Conservation (phyloP, 192 early-diverging fungal species). For the Rhizophagus clarus region DNA sequence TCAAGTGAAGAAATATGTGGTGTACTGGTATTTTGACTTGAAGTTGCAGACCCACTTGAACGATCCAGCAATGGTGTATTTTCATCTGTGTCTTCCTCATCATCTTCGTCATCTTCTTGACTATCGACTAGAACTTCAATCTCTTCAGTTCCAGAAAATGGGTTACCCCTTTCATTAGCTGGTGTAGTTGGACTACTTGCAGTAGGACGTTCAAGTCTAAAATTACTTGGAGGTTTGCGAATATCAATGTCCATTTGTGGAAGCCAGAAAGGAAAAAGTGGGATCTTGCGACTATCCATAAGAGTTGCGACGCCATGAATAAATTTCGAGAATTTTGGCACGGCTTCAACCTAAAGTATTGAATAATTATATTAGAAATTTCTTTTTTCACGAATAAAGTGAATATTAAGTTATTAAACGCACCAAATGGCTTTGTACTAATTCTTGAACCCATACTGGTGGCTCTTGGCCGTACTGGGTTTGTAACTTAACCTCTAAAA, state of each 20-base stretch:
- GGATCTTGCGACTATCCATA: constrained; percentile 70
- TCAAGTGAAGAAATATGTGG: constrained; percentile 25
- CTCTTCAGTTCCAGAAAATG: constrained; percentile 30
- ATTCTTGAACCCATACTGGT: constrained; percentile 91
- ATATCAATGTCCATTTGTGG: constrained; percentile 94
- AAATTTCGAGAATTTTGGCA: constrained; percentile 98
- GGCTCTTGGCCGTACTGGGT: constrained; percentile 88
- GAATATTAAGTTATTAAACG: neutral
- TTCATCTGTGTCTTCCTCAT: constrained; percentile 29
- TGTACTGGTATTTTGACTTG: constrained; percentile 16
- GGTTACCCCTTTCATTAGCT: constrained; percentile 35
- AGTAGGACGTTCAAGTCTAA: constrained; percentile 52
- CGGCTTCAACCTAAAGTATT: constrained; percentile 69
- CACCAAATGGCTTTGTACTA: constrained; percentile 84
- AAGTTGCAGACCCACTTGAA: constrained; percentile 1
- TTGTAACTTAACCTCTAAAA: constrained; percentile 97
- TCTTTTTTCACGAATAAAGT: neutral
- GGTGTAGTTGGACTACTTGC: constrained; percentile 31
- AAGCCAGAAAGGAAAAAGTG: constrained; percentile 92
- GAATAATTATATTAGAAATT: neutral
- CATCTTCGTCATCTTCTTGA: constrained; percentile 36
- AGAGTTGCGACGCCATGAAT: constrained; percentile 92
- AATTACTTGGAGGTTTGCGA: constrained; percentile 71
- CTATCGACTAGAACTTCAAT: constrained; percentile 37
- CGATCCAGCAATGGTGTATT: constrained; percentile 34